Conservation (phyloP, 169 alveolate species). For the Eimeria acervulina region DNA sequence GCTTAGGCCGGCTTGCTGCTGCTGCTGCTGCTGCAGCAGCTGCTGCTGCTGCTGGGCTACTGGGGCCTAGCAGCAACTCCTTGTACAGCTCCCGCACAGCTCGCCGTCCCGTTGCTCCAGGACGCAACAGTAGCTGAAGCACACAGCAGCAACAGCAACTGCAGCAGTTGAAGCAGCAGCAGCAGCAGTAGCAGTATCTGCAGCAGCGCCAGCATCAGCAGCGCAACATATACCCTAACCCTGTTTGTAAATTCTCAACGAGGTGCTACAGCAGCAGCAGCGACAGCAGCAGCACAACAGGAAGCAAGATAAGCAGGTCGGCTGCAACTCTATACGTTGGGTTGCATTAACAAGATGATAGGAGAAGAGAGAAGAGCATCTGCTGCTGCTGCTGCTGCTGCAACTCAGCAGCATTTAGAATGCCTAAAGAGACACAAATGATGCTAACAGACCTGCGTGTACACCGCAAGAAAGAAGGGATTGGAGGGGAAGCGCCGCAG, state of each 20-base stretch:
- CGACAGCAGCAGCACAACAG: neutral
- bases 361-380: no score
- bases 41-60: neutral
- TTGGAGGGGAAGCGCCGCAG: slow-evolving; percentile 53
- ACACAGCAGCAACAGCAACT: slow-evolving; percentile 34
- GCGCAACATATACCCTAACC: neutral
- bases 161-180: neutral
- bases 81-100: slow-evolving; percentile 25
- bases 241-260: neutral
- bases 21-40: slow-evolving; percentile 40
- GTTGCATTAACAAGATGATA: no score
- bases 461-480: slow-evolving; percentile 65
- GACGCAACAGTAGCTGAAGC: slow-evolving; percentile 47
- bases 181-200: neutral
- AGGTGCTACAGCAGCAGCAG: neutral
- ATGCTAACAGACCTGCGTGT: slow-evolving; percentile 25
- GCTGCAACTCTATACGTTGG: no score
- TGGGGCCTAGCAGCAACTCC: slow-evolving; percentile 56
- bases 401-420: neutral
- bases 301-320: neutral
- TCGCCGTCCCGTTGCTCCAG: neutral
- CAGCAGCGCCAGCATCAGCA: slow-evolving; percentile 7
- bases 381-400: no score
- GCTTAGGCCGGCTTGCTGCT: neutral
- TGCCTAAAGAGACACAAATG: neutral